Conservation (phyloP, 2,329 filamentous ascomycete genomes). For the Fusarium sambucinum region DNA sequence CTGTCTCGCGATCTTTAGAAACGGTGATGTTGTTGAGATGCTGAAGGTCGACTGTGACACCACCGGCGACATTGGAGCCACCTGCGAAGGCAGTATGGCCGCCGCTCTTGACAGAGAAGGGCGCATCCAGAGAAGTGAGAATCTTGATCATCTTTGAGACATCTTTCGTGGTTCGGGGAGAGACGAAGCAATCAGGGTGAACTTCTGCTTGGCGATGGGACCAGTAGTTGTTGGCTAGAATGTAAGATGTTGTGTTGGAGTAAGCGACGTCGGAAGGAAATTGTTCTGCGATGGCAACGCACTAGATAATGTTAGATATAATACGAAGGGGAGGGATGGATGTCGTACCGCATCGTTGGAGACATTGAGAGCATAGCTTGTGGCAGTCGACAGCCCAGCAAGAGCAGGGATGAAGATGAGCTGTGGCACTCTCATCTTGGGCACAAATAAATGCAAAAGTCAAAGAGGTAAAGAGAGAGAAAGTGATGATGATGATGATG, state of each 20-base stretch:
- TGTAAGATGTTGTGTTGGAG: constrained; percentile 5
- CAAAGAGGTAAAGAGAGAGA: neutral
- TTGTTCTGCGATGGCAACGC: neutral
- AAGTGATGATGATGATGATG: no score
- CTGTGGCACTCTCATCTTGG: neutral
- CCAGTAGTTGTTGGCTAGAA: constrained; percentile 18
- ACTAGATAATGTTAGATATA: neutral
- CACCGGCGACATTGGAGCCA: constrained; percentile 56
- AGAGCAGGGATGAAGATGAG: neutral
- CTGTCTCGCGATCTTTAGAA: constrained; percentile 16
- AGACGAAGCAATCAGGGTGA: constrained; percentile 11
- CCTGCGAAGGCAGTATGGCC: constrained; percentile 63
- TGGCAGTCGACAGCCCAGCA: neutral
- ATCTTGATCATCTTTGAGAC: constrained; percentile 8
- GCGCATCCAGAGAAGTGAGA: neutral
- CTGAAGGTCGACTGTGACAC: constrained; percentile 60
- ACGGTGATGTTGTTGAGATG: constrained; percentile 48
- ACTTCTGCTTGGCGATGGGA: constrained; percentile 21
- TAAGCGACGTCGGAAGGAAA: neutral
- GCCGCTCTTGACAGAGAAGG: constrained; percentile 64
- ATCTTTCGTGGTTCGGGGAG: neutral
- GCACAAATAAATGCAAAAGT: neutral
- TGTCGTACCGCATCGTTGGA: neutral
- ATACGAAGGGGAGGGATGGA: no score
- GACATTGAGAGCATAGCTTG: neutral